These are phyloP conservation scores for Triticum aestivum DNA, from an alignment of 176 grass and related monocot species.

Conservation along the genomic window DNA sequence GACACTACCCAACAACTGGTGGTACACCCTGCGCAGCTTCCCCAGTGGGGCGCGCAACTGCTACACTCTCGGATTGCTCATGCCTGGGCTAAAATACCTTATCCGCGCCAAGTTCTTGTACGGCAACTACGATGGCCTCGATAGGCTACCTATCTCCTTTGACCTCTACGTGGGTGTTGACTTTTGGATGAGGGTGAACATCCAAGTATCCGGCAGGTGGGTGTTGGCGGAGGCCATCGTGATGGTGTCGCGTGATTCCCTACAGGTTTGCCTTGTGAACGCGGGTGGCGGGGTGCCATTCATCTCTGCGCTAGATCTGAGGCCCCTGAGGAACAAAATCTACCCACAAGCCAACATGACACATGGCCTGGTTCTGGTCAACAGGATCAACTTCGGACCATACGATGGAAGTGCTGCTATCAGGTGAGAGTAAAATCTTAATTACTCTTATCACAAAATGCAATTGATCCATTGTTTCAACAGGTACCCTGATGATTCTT, in stretches of 20 bases:
- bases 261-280: slow-evolving; percentile 54
- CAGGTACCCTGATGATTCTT: slow-evolving; percentile 49
- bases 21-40: slow-evolving; percentile 50
- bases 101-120: slow-evolving; percentile 46
- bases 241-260: not conserved
- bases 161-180: slow-evolving; percentile 15
- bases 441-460: too few relatives aligned
- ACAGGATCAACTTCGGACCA: slow-evolving; percentile 31
- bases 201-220: too few relatives aligned
- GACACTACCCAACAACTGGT: not conserved
- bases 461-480: too few relatives aligned
- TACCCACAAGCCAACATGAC: slow-evolving; percentile 17
- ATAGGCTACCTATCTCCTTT: slow-evolving; percentile 13
- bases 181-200: too few relatives aligned
- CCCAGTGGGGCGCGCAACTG: slow-evolving; percentile 34
- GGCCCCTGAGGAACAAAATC: slow-evolving; percentile 33
- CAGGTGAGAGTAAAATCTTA: too few relatives aligned
- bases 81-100: slow-evolving; percentile 36
- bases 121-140: slow-evolving; percentile 54
- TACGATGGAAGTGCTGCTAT: too few relatives aligned
- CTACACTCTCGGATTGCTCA: slow-evolving; percentile 47
- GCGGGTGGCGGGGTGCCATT: slow-evolving; percentile 54
- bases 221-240: slow-evolving; percentile 20
- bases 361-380: slow-evolving; percentile 26
- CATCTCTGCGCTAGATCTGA: slow-evolving; percentile 48